phyloP scores from a whole-genome alignment of 2,329 filamentous ascomycete species.

The Aspergillus novofumigatus region DNA sequence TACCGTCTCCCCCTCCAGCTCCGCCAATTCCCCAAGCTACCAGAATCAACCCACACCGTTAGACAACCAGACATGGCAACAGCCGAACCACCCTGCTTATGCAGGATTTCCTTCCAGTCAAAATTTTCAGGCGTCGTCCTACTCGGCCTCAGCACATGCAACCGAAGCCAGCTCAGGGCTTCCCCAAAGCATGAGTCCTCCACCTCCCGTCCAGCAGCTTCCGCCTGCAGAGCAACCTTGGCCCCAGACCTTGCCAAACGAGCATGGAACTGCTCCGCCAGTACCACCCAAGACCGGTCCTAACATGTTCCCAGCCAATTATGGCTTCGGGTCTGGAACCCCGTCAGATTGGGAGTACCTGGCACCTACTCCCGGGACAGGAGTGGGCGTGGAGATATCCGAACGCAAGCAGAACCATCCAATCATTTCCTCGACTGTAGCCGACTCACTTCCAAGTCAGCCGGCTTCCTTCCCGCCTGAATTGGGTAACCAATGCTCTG shows the following conservation, averaged over 20 bases:
- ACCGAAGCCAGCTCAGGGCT: background rate
- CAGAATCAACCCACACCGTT: constrained; percentile 27
- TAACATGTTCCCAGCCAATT: constrained; percentile 20
- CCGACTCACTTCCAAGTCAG: constrained; percentile 12
- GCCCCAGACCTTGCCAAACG: constrained; percentile 7
- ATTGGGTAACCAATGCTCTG: constrained; percentile 2
- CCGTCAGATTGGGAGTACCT: constrained; percentile 49
- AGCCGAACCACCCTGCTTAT: constrained; percentile 25
- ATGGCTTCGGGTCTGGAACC: constrained; percentile 38
- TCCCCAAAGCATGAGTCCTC: background rate
- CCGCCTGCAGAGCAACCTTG: constrained; percentile 7
- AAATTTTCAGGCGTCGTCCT: constrained; percentile 4
- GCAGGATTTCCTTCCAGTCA: constrained; percentile 24
- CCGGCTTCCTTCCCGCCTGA: constrained; percentile 6
- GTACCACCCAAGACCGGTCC: constrained; percentile 21
- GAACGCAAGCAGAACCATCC: constrained; percentile 13
- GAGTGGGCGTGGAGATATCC: constrained; percentile 34
- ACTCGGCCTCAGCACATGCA: background rate
- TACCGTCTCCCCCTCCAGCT: constrained; percentile 25
- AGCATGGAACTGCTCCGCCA: constrained; percentile 15
- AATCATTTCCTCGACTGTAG: constrained; percentile 1
- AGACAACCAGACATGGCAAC: constrained; percentile 22
- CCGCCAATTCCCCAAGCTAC: constrained; percentile 40
- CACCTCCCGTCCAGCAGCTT: constrained; percentile 3
- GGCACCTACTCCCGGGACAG: constrained; percentile 28